Evolutionary conservation across 805 yeast species (phyloP).

Genomic region (Metschnikowia rubicola): DNA sequence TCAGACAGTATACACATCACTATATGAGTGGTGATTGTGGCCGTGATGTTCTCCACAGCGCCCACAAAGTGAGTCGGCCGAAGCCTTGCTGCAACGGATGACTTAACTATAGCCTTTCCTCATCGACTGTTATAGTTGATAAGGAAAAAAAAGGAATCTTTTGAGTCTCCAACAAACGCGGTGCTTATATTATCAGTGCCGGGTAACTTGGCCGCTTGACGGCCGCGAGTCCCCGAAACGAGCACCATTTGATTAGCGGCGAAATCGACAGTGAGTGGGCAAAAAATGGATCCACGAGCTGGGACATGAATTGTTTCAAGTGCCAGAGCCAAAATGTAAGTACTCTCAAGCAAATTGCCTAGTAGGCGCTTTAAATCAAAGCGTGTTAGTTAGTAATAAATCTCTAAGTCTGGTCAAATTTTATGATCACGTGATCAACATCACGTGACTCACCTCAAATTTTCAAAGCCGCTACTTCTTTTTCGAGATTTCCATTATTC

Average conservation of each 20-base stretch:
- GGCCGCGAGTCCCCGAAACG: too few species aligned
- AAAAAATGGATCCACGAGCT: too few species aligned
- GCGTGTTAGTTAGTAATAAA: too few species aligned
- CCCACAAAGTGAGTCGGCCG: slow-evolving; percentile 31
- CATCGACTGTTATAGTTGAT: slow-evolving; percentile 62
- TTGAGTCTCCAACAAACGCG: neutral
- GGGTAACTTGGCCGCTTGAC: slow-evolving; percentile 8
- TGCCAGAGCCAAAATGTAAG: too few species aligned
- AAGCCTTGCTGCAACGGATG: slow-evolving; percentile 37
- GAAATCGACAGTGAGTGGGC: too few species aligned
- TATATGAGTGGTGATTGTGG: slow-evolving; percentile 45
- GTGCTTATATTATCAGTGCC: slow-evolving; percentile 5
- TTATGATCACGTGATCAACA: neutral
- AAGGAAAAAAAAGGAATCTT: slow-evolving; percentile 19
- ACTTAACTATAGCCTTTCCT: slow-evolving; percentile 41
- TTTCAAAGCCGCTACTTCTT: neutral
- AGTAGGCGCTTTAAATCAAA: too few species aligned
- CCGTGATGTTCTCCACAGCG: slow-evolving; percentile 55
- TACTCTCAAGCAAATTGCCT: too few species aligned
- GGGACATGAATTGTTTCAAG: too few species aligned
- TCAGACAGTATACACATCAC: slow-evolving; percentile 39
- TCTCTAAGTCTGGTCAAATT: neutral
- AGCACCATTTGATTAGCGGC: too few species aligned
- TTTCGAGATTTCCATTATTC: neutral
- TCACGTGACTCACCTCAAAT: slow-evolving; percentile 3